These are phyloP conservation scores for Citrus sinensis DNA, from an alignment of 345 rosid species.

Conservation along the genomic window DNA sequence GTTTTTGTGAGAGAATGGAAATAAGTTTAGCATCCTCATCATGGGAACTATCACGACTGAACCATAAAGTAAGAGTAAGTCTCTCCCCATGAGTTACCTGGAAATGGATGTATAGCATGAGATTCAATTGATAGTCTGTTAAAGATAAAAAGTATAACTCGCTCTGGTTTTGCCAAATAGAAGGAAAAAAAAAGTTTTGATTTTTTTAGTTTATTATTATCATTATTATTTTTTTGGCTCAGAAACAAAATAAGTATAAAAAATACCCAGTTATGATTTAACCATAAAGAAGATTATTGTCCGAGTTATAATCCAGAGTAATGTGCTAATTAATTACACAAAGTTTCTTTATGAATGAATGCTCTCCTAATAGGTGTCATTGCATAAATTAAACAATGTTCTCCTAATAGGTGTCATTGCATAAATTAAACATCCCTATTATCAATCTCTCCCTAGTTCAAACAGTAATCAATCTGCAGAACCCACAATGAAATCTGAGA, in stretches of 20 bases:
- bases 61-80: slow-evolving; percentile 85
- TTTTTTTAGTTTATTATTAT: no score
- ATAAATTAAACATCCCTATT: background rate
- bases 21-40: slow-evolving; percentile 83
- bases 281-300: background rate
- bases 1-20: slow-evolving; percentile 48
- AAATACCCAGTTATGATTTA: background rate
- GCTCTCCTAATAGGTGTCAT: background rate
- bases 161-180: background rate
- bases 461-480: background rate
- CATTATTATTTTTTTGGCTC: no score
- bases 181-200: no score
- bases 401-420: background rate
- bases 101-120: slow-evolving; percentile 2
- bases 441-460: background rate
- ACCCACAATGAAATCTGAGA: background rate
- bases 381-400: background rate
- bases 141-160: background rate
- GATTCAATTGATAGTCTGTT: background rate
- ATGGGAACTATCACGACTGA: slow-evolving; percentile 75
- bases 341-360: background rate
- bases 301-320: background rate
- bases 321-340: background rate
- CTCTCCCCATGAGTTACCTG: slow-evolving; percentile 85
- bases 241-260: background rate